A percentile compares a stretch with the other conserved stretches of the same genome.
Evolutionary conservation across 192 early-diverging fungal genomes (phyloP).

Genomic region (Coemansia sp.): DNA sequence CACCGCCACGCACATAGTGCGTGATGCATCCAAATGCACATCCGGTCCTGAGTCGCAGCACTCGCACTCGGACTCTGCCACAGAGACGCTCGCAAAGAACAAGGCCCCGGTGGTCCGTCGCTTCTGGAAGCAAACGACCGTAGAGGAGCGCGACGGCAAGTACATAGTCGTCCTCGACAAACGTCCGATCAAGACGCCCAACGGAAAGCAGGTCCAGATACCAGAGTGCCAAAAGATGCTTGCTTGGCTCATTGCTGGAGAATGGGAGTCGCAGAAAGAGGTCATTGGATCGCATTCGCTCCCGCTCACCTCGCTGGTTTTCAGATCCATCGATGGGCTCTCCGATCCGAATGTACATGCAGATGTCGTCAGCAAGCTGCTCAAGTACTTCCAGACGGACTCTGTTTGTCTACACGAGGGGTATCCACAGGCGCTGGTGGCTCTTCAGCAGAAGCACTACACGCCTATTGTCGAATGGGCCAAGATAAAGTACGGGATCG

Average conservation of each 20-base stretch:
- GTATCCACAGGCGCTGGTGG: constrained; percentile 76
- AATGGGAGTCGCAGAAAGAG: constrained; percentile 90
- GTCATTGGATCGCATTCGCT: constrained; percentile 83
- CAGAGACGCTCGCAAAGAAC: constrained; percentile 19
- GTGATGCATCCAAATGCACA: constrained; percentile 1
- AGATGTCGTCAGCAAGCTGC: constrained; percentile 74
- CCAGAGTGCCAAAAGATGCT: constrained; percentile 61
- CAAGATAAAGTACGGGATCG: constrained; percentile 63
- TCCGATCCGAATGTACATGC: constrained; percentile 59
- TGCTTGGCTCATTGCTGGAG: constrained; percentile 83
- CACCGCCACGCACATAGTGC: background rate
- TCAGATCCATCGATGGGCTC: constrained; percentile 80
- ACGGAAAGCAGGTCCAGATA: constrained; percentile 68
- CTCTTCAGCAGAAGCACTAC: constrained; percentile 81
- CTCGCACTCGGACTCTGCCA: background rate
- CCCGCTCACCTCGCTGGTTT: constrained; percentile 90
- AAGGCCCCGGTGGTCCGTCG: constrained; percentile 41
- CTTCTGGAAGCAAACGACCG: constrained; percentile 46
- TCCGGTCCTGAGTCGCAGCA: background rate
- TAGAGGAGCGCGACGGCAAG: constrained; percentile 49
- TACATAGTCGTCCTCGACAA: constrained; percentile 71
- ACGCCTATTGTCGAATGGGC: constrained; percentile 79
- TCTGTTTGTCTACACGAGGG: constrained; percentile 84
- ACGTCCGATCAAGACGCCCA: constrained; percentile 82
- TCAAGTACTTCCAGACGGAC: constrained; percentile 87